These are phyloP conservation scores for Lachancea mirantina DNA, from an alignment of 805 yeast species.

Conservation along the genomic window DNA sequence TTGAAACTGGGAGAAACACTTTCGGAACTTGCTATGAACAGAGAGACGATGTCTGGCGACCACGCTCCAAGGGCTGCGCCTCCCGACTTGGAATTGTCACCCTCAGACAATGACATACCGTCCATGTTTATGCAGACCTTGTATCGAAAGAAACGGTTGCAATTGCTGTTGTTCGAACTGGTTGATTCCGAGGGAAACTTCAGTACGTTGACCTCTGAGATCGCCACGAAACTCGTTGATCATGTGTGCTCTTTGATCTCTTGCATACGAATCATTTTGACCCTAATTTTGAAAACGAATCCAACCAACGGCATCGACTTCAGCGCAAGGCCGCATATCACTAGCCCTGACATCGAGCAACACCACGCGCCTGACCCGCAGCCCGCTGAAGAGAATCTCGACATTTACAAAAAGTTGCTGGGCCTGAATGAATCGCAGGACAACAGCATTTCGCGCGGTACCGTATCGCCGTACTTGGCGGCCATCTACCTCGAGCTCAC, in stretches of 20 bases:
- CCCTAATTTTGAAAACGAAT: constrained; percentile 22
- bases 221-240: constrained; percentile 11
- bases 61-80: too few species aligned
- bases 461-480: constrained; percentile 27
- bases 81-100: too few species aligned
- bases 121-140: too few species aligned
- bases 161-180: too few species aligned
- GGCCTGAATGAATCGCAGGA: constrained; percentile 19
- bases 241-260: constrained; percentile 20
- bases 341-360: not conserved
- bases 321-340: constrained; percentile 6
- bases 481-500: constrained; percentile 22
- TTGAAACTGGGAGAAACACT: constrained; percentile 24
- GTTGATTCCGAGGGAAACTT: too few species aligned
- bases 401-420: constrained; percentile 25
- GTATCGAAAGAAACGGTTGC: too few species aligned
- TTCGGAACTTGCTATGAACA: constrained; percentile 19
- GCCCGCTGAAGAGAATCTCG: constrained; percentile 11
- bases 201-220: not conserved
- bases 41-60: constrained; percentile 13
- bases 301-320: constrained; percentile 27
- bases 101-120: too few species aligned
- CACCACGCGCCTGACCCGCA: constrained; percentile 1
- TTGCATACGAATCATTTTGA: constrained; percentile 19
- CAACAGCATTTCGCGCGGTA: constrained; percentile 16